Percentiles rank a stretch among this genome's conserved stretches.
Conservation (phyloP, 148 eudicot species). For the Fagopyrum tataricum region DNA sequence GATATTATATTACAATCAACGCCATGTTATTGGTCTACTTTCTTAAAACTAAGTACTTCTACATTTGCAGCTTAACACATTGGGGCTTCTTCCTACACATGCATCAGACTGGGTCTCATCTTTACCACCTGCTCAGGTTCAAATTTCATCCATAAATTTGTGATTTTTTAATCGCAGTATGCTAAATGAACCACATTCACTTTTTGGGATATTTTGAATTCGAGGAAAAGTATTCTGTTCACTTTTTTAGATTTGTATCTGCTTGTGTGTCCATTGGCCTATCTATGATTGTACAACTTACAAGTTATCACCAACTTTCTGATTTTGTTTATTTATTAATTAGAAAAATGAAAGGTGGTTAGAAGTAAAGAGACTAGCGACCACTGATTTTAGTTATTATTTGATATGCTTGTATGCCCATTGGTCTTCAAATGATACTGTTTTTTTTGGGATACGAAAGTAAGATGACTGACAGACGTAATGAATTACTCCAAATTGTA, state of each 20-base stretch:
- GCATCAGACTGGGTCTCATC: constrained; percentile 97
- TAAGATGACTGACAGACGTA: neutral
- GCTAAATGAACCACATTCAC: neutral
- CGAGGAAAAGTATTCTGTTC: too few relatives aligned
- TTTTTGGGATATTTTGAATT: neutral
- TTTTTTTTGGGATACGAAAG: neutral
- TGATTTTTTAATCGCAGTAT: neutral
- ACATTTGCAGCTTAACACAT: constrained; percentile 69
- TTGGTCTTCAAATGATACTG: too few relatives aligned
- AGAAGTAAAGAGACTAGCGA: too few relatives aligned
- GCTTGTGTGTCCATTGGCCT: neutral
- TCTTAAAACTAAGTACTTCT: constrained; percentile 3
- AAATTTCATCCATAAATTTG: constrained; percentile 12
- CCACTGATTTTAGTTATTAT: too few relatives aligned
- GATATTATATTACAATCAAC: neutral
- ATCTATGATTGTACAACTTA: neutral
- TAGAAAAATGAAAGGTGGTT: too few relatives aligned
- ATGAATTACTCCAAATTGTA: neutral
- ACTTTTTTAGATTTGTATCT: neutral
- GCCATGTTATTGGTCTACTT: neutral
- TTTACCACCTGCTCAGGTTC: constrained; percentile 86
- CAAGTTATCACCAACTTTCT: too few relatives aligned
- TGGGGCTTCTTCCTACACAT: constrained; percentile 97
- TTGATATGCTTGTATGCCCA: too few relatives aligned
- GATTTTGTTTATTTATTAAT: neutral